Evolutionary conservation across 1,284 basidiomycete genomes (phyloP).

Genomic region (Naganishia sp.): DNA sequence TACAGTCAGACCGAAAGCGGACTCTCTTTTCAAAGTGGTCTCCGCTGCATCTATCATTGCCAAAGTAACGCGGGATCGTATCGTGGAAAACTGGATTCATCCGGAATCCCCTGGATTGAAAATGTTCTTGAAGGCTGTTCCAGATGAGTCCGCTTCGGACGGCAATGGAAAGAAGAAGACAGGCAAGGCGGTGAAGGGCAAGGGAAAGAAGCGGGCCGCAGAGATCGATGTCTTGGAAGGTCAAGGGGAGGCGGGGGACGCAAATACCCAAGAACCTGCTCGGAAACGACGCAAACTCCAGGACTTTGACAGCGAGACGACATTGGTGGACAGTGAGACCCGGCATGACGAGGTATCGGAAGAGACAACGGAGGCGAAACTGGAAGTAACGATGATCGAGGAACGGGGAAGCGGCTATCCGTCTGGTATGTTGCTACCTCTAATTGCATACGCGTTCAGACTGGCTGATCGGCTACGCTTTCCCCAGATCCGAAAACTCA

Average conservation of each 20-base stretch:
- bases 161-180: slow-evolving; percentile 30
- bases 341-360: background rate
- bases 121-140: slow-evolving; percentile 13
- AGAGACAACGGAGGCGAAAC: slow-evolving; percentile 7
- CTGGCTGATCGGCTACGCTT: background rate
- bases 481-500: slow-evolving; percentile 83
- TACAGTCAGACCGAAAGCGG: slow-evolving; percentile 89
- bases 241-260: slow-evolving; percentile 31
- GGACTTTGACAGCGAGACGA: slow-evolving; percentile 23
- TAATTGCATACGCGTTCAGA: slow-evolving; percentile 8
- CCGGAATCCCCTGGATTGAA: slow-evolving; percentile 46
- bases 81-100: slow-evolving; percentile 77
- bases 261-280: slow-evolving; percentile 7
- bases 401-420: slow-evolving; percentile 81
- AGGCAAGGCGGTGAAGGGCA: slow-evolving; percentile 33
- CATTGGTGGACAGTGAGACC: slow-evolving; percentile 6
- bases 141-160: slow-evolving; percentile 2
- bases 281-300: slow-evolving; percentile 19
- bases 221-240: slow-evolving; percentile 38
- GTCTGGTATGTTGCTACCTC: slow-evolving; percentile 61
- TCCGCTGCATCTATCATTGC: slow-evolving; percentile 95
- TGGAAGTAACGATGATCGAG: slow-evolving; percentile 22
- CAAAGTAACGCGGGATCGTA: slow-evolving; percentile 84
- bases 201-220: slow-evolving; percentile 37
- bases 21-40: slow-evolving; percentile 93